These are phyloP conservation scores for Otatea glauca DNA, from an alignment of 176 grass and related monocot species.

Conservation along the genomic window DNA sequence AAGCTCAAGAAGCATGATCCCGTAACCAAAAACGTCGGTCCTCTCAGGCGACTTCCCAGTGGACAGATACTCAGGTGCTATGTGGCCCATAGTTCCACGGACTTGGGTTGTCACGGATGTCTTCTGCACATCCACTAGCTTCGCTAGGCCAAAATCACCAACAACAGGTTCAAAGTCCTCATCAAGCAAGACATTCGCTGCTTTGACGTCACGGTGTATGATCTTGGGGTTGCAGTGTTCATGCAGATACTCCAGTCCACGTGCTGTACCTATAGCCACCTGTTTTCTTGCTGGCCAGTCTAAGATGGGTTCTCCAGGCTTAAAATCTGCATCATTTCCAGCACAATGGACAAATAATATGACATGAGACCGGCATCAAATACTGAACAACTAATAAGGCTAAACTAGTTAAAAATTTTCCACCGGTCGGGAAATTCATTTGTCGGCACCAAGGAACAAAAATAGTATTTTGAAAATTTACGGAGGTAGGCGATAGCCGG, in stretches of 20 bases:
- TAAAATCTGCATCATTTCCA: constrained; percentile 64
- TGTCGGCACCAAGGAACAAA: background rate
- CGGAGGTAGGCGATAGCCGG: no score
- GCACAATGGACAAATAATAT: constrained; percentile 23
- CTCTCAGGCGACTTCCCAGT: constrained; percentile 83
- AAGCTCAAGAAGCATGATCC: constrained; percentile 90
- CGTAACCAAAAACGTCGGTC: constrained; percentile 94
- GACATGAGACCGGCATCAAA: constrained; percentile 32
- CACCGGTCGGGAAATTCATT: background rate
- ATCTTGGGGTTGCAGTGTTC: constrained; percentile 93
- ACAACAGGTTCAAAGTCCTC: constrained; percentile 80
- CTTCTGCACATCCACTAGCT: constrained; percentile 87
- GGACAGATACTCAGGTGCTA: constrained; percentile 89
- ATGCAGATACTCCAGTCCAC: constrained; percentile 86
- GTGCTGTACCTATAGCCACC: constrained; percentile 79
- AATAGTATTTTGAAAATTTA: no score
- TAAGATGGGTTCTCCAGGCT: constrained; percentile 65
- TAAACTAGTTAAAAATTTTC: constrained; percentile 10
- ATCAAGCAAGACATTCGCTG: constrained; percentile 89
- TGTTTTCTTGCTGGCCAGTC: constrained; percentile 78
- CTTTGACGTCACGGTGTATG: constrained; percentile 93
- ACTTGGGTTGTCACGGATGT: constrained; percentile 89
- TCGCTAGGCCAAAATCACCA: constrained; percentile 90
- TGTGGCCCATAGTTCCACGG: constrained; percentile 91
- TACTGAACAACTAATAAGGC: background rate